These are phyloP conservation scores for Erodium texanum DNA, from an alignment of 441 rosid species.

Conservation along the genomic window DNA sequence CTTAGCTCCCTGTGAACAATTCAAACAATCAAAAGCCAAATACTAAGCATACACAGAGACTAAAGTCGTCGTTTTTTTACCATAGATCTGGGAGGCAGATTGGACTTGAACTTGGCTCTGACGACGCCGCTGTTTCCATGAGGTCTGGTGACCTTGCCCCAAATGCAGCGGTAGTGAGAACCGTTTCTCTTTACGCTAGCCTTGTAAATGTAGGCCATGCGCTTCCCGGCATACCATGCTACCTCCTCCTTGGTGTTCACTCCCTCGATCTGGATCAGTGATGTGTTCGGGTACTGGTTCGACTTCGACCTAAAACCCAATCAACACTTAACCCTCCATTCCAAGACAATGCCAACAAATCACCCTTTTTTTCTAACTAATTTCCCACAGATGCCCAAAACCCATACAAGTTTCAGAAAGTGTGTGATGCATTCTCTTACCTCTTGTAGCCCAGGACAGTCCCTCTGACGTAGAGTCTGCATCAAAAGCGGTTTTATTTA, in stretches of 20 bases:
- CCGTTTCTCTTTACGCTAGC: slow-evolving; percentile 81
- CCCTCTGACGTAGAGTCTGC: slow-evolving; percentile 73
- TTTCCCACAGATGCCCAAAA: background rate
- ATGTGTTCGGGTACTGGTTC: slow-evolving; percentile 70
- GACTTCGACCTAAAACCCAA: slow-evolving; percentile 56
- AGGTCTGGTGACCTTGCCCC: slow-evolving; percentile 82
- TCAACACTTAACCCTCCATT: slow-evolving; percentile 5
- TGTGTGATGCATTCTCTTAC: slow-evolving; percentile 19
- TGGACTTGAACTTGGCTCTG: slow-evolving; percentile 80
- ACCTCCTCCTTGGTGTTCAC: slow-evolving; percentile 84
- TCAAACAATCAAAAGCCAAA: background rate
- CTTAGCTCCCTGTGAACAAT: slow-evolving; percentile 44
- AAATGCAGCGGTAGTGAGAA: slow-evolving; percentile 75
- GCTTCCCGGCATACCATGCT: slow-evolving; percentile 71
- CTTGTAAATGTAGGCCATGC: slow-evolving; percentile 78
- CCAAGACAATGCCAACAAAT: no score
- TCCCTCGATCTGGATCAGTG: slow-evolving; percentile 76
- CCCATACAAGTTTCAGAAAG: no score
- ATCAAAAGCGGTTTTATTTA: background rate
- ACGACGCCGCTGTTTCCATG: slow-evolving; percentile 92
- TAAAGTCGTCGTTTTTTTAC: slow-evolving; percentile 23
- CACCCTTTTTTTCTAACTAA: background rate
- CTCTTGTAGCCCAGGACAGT: slow-evolving; percentile 84
- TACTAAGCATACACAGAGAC: background rate
- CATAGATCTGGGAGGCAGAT: slow-evolving; percentile 80